Evolutionary conservation across 2,329 filamentous ascomycete genomes (phyloP).

Genomic region (Raffaelea albimanens): DNA sequence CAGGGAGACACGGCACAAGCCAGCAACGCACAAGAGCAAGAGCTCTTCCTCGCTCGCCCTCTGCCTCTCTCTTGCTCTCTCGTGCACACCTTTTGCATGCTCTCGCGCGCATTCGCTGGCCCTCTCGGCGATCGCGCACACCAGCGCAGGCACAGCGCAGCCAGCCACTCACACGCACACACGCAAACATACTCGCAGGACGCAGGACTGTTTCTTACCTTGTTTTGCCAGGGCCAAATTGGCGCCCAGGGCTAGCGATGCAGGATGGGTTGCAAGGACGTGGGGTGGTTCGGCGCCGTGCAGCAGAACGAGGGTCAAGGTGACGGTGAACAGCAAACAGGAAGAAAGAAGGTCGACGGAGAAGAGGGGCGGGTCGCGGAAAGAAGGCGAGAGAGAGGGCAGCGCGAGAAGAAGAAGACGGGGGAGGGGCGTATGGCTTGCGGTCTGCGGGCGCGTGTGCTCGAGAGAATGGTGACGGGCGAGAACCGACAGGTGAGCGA

Average conservation of each 20-base stretch:
- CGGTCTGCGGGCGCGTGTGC: neutral
- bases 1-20: too few species aligned
- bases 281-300: constrained; percentile 12
- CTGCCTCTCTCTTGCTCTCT: too few species aligned
- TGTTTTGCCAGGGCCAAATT: neutral
- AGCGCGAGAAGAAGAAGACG: neutral
- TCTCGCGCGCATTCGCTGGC: neutral
- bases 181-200: neutral
- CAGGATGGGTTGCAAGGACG: constrained; percentile 12
- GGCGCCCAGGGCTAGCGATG: constrained; percentile 9
- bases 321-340: neutral
- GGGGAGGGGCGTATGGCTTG: neutral
- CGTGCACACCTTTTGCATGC: too few species aligned
- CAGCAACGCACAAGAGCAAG: too few species aligned
- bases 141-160: neutral
- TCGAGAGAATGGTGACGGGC: neutral
- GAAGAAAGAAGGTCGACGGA: neutral
- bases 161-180: neutral
- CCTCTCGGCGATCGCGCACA: neutral
- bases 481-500: neutral
- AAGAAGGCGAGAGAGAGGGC: neutral
- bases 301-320: neutral
- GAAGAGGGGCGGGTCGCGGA: neutral
- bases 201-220: neutral
- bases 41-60: too few species aligned